A percentile compares a stretch with the other conserved stretches of the same genome.
Conservation (phyloP, 2,329 filamentous ascomycete species). For the Diaporthe helianthi region DNA sequence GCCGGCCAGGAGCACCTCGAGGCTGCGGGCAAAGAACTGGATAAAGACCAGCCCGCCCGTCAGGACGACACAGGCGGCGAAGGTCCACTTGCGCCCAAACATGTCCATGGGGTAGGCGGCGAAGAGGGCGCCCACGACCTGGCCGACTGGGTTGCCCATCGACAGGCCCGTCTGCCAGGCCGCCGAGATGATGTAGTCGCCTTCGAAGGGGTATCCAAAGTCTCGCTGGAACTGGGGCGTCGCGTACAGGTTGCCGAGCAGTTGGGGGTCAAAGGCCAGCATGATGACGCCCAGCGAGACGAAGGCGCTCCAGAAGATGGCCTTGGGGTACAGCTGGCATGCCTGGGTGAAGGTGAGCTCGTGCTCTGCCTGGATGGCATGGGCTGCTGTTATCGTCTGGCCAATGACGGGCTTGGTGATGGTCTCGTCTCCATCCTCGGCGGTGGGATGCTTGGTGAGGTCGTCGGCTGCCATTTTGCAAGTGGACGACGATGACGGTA, state of each 20-base stretch:
- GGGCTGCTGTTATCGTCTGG: constrained; percentile 30
- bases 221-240: constrained; percentile 63
- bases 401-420: constrained; percentile 28
- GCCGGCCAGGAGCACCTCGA: constrained; percentile 63
- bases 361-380: constrained; percentile 50
- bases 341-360: constrained; percentile 50
- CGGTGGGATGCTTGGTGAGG: constrained; percentile 25
- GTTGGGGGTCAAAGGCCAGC: constrained; percentile 69
- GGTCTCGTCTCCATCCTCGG: constrained; percentile 16
- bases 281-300: constrained; percentile 68
- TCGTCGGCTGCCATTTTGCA: constrained; percentile 11
- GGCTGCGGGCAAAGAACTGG: constrained; percentile 66
- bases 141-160: constrained; percentile 63
- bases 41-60: constrained; percentile 65
- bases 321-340: constrained; percentile 51
- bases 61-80: constrained; percentile 51
- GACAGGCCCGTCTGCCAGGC: constrained; percentile 56
- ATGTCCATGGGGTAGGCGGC: constrained; percentile 55
- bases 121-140: constrained; percentile 61
- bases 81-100: constrained; percentile 54
- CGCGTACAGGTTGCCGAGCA: constrained; percentile 68
- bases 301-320: constrained; percentile 63
- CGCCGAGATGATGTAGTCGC: constrained; percentile 50
- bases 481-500: neutral
- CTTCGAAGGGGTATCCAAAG: constrained; percentile 60